phyloP scores from a whole-genome alignment of 1,284 basidiomycete species.

The Veloboletus limbatus region DNA sequence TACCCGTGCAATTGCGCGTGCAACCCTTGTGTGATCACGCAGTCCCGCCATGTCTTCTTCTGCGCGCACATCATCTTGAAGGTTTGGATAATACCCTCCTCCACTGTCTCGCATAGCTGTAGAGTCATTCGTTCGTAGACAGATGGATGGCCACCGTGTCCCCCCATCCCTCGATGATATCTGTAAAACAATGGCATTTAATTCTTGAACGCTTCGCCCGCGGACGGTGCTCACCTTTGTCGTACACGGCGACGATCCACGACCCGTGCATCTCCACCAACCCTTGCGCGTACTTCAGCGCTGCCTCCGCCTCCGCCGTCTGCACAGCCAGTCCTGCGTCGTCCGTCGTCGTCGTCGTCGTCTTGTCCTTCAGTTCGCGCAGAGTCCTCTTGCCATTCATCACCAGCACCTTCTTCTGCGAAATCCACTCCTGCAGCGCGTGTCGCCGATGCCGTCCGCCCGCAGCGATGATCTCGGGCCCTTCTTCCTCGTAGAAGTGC shows the following conservation, averaged over 20 bases:
- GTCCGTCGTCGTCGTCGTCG: too few species aligned
- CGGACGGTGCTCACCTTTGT: background rate
- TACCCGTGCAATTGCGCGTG: background rate
- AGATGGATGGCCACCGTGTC: too few species aligned
- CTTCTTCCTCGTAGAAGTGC: too few species aligned
- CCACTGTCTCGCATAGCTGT: background rate
- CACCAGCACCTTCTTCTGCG: background rate
- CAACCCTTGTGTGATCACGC: background rate
- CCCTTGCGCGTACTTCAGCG: background rate
- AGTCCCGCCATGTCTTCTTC: background rate
- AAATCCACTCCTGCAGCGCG: background rate
- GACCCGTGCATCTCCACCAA: background rate
- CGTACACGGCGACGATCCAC: slow-evolving; percentile 1
- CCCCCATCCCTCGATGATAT: background rate
- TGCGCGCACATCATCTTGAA: background rate
- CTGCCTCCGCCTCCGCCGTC: too few species aligned
- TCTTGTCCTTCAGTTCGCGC: background rate
- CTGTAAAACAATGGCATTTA: too few species aligned
- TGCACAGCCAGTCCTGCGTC: too few species aligned
- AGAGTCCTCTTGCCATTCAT: background rate
- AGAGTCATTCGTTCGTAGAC: slow-evolving; percentile 1
- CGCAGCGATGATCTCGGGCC: background rate
- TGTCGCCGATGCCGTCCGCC: background rate
- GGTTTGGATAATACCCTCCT: slow-evolving; percentile 1
- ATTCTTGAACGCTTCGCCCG: too few species aligned